Conservation (phyloP, 2,329 filamentous ascomycete genomes). For the Neonectria sp. region DNA sequence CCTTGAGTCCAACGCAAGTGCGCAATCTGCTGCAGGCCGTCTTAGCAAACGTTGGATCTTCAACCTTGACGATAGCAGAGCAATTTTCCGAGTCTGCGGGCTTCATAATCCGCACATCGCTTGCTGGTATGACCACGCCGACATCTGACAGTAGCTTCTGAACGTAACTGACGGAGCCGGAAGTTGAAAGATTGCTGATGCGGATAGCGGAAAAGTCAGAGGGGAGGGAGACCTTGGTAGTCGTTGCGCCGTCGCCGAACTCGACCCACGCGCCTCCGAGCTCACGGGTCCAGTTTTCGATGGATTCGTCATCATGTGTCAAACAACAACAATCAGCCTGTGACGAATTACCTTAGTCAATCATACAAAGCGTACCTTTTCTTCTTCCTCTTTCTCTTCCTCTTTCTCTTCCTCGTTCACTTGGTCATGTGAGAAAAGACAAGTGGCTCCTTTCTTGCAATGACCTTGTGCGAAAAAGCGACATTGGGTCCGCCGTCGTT, state of each 20-base stretch:
- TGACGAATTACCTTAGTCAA: neutral
- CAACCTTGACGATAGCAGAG: conserved; percentile 23
- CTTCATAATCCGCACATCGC: conserved; percentile 7
- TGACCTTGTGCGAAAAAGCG: neutral
- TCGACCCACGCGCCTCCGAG: conserved; percentile 47
- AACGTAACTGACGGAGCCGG: conserved; percentile 36
- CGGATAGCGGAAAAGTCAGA: conserved; percentile 57
- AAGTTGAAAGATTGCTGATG: conserved; percentile 49
- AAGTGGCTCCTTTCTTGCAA: neutral
- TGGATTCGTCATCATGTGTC: neutral
- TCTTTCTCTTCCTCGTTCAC: neutral
- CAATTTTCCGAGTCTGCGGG: neutral
- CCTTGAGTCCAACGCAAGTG: neutral
- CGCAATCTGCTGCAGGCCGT: neutral
- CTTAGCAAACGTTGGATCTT: conserved; percentile 29
- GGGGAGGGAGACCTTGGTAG: conserved; percentile 47
- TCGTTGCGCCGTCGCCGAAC: conserved; percentile 51
- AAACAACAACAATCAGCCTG: neutral
- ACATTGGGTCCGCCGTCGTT: neutral
- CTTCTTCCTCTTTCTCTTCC: neutral
- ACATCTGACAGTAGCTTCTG: conserved; percentile 33
- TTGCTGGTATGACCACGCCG: neutral
- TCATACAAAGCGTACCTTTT: neutral
- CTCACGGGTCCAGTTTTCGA: conserved; percentile 28
- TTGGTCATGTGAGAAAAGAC: neutral